Evolutionary conservation across 352 stramenopile genomes (phyloP).

Genomic region (Poterioochromonas sp.): DNA sequence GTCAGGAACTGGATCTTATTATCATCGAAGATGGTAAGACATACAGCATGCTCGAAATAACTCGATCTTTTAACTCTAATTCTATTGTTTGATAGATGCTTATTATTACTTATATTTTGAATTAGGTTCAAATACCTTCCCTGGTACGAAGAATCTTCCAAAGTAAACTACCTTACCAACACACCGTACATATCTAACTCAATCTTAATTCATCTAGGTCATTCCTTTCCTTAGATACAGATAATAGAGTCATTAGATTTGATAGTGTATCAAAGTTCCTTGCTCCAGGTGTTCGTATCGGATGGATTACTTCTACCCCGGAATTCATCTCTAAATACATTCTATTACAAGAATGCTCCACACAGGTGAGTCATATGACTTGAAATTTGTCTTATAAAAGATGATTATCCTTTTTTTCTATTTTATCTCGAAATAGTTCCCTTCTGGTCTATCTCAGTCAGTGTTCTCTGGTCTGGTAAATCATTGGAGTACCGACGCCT

Average conservation of each 20-base stretch:
- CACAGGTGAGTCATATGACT: neutral
- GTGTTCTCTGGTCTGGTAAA: neutral
- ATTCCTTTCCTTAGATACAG: neutral
- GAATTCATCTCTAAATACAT: slow-evolving; percentile 19
- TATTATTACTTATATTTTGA: slow-evolving; percentile 16
- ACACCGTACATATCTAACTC: neutral
- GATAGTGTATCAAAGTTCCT: slow-evolving; percentile 27
- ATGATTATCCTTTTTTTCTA: neutral
- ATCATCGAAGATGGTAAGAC: slow-evolving; percentile 25
- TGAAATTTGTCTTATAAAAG: neutral
- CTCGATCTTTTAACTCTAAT: too few species aligned
- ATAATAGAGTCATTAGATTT: slow-evolving; percentile 7
- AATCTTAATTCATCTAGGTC: neutral
- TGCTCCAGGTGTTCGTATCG: slow-evolving; percentile 8
- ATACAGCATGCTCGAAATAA: neutral
- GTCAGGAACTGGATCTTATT: neutral
- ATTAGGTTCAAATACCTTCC: neutral
- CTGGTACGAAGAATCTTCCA: neutral
- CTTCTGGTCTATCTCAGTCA: slow-evolving; percentile 17
- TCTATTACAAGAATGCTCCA: slow-evolving; percentile 19
- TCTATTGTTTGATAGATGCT: neutral
- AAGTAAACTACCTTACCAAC: neutral
- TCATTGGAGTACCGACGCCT: neutral
- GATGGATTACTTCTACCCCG: neutral
- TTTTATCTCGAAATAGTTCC: neutral